Percentiles rank a stretch among this genome's conserved stretches.
Evolutionary conservation across 345 rosid species (phyloP).

Genomic region (Boechera divaricarpa): DNA sequence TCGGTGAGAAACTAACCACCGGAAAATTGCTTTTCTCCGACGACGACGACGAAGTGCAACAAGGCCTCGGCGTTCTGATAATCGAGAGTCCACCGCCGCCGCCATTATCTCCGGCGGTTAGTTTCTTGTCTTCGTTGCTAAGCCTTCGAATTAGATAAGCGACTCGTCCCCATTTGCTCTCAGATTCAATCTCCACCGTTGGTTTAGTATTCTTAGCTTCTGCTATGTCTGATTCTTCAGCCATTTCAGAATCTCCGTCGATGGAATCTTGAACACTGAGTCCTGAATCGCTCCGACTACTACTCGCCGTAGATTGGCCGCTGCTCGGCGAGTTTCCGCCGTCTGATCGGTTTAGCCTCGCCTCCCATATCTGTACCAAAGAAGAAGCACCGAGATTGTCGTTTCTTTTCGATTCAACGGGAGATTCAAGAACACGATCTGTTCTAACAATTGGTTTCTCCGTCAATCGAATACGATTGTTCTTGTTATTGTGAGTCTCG

Average conservation of each 20-base stretch:
- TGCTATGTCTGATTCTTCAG: constrained; percentile 9
- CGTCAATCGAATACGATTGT: background rate
- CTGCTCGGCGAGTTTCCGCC: constrained; percentile 36
- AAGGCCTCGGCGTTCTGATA: constrained; percentile 31
- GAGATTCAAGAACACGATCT: background rate
- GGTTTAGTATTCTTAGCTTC: constrained; percentile 22
- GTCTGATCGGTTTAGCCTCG: constrained; percentile 59
- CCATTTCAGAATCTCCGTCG: constrained; percentile 32
- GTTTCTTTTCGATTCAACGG: constrained; percentile 25
- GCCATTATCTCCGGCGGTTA: constrained; percentile 32
- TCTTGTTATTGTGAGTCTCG: constrained; percentile 3
- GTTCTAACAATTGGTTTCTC: constrained; percentile 4
- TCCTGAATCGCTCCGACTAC: constrained; percentile 32
- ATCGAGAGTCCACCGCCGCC: constrained; percentile 17
- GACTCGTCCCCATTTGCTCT: constrained; percentile 59
- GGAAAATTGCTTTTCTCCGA: constrained; percentile 39
- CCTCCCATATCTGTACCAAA: constrained; percentile 95
- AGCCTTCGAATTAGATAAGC: constrained; percentile 67
- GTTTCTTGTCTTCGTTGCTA: constrained; percentile 40
- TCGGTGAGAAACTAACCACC: constrained; percentile 52
- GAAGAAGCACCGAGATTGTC: constrained; percentile 66
- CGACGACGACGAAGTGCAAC: constrained; percentile 29
- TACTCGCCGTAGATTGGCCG: background rate
- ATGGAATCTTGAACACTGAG: constrained; percentile 31
- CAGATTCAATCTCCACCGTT: constrained; percentile 43